Percentiles rank a stretch among this genome's conserved stretches.
Conservation (phyloP, 1,284 basidiomycete species). For the Ganoderma sinense region DNA sequence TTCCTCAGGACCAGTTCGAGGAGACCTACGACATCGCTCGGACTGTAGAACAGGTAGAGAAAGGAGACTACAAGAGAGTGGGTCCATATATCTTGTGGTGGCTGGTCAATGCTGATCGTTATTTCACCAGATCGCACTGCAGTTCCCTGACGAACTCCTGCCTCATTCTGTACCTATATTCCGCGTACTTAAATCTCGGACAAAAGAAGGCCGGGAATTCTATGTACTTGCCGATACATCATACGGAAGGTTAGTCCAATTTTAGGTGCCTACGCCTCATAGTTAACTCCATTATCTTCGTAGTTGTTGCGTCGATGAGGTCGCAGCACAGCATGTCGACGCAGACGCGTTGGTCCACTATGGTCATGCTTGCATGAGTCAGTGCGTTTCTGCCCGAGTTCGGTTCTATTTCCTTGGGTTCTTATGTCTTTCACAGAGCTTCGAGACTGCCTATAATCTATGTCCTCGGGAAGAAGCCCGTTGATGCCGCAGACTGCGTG, state of each 20-base stretch:
- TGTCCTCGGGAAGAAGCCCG: conserved; percentile 76
- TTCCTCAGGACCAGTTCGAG: conserved; percentile 50
- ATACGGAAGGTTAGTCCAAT: conserved; percentile 82
- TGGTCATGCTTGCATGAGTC: conserved; percentile 95
- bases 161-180: conserved; percentile 91
- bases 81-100: neutral
- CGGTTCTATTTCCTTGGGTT: neutral
- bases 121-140: conserved; percentile 78
- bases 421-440: conserved; percentile 53
- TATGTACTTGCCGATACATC: conserved; percentile 97
- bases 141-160: conserved; percentile 96
- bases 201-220: conserved; percentile 65
- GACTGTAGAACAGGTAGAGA: conserved; percentile 59
- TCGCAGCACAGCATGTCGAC: conserved; percentile 93
- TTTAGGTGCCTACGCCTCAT: neutral
- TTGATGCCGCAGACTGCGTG: conserved; percentile 62
- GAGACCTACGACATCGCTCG: conserved; percentile 70
- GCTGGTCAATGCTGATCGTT: no score
- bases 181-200: conserved; percentile 64
- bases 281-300: conserved; percentile 16
- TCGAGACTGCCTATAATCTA: conserved; percentile 87
- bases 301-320: conserved; percentile 97
- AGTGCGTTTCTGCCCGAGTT: conserved; percentile 54
- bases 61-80: conserved; percentile 67
- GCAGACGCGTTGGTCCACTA: conserved; percentile 95